Percentiles rank a stretch among this genome's conserved stretches.
Evolutionary conservation across 306 rosid species (phyloP).

Genomic region (Arachis hypogaea): DNA sequence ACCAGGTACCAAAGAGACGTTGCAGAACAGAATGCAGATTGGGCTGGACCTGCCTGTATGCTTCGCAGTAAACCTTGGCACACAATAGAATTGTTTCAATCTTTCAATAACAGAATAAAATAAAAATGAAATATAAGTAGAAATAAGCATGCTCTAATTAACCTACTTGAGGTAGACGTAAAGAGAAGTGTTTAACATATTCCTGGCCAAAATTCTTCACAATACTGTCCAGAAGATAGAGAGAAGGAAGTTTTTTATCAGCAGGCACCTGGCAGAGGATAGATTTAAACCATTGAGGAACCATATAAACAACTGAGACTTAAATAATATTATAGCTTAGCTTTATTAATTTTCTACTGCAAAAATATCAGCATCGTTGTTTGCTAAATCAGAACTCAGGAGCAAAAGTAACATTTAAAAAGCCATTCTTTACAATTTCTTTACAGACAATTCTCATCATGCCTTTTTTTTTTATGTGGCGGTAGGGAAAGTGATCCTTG

Average conservation of each 20-base stretch:
- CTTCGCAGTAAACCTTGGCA: slow-evolving; percentile 79
- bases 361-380: no score
- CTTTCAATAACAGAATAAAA: slow-evolving; percentile 36
- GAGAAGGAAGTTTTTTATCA: slow-evolving; percentile 87
- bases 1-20: slow-evolving; percentile 92
- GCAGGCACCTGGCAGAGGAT: slow-evolving; percentile 73
- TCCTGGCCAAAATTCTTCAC: slow-evolving; percentile 91
- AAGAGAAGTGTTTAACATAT: slow-evolving; percentile 68
- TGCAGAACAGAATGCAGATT: slow-evolving; percentile 72
- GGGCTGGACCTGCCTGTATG: slow-evolving; percentile 79
- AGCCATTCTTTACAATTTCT: no score
- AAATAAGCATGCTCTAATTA: slow-evolving; percentile 23
- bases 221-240: slow-evolving; percentile 89
- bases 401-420: no score
- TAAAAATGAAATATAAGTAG: slow-evolving; percentile 1
- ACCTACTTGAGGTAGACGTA: slow-evolving; percentile 38
- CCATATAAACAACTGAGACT: slow-evolving; percentile 8
- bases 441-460: no score
- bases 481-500: no score
- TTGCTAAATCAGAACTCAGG: no score
- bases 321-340: not conserved
- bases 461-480: no score
- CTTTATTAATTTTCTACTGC: not conserved
- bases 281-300: slow-evolving; percentile 21
- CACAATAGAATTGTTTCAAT: slow-evolving; percentile 23